Base-by-base conservation (phyloP, 2,329 filamentous ascomycete genomes). In the Lasiodiplodia citricola region DNA sequence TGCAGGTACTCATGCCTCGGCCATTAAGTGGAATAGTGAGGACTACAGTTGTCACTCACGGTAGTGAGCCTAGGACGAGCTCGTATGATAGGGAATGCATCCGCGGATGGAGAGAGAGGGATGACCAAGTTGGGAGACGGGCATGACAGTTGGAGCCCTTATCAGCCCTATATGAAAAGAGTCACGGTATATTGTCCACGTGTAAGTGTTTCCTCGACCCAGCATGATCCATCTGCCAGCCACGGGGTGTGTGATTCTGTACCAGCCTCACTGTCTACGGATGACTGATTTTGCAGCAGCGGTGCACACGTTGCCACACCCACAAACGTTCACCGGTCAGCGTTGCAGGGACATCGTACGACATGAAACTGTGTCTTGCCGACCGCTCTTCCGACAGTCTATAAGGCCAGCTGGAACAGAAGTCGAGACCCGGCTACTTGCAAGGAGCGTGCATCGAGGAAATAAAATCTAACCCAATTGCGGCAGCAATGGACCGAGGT, bases 11-110 rank as follows among this genome's bases (percentile, higher is more conserved):
- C 18, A 8, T 23, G 3, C 41, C 23, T 3, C 41, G 14, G 18
- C n/a, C n/a, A 31, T 21, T 57, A 11, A 52, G 51, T 6, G 52
- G 50, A 18, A 66, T 66, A 21, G 44, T 66, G 63, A 44, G 21
- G 35, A 66, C 63, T 14, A 66, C 63, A 25, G 52, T 47, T 4
- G 63, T 66, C 23, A 55, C 35, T 23, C 63, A 66, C 21, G 35
- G 44, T 2, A 66, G 63, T 18, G 37, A 56, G 37, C 21, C 35
- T 16, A 28, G 63, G 23, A 57, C 50, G 37, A 66, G 50, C 31
- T 57, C 38, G 63, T 66, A 66, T 66, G 63, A 50, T 11, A 44
- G 63, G 38, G 51, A 66, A 50, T 52, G 60, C 25, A 38, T 52
- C 35, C 47, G 60, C 10, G 44, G 60, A 35, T 52, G 60, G 60